phyloP scores from a whole-genome alignment of 2,329 filamentous ascomycete genomes.

The Leptographium radiaticola region DNA sequence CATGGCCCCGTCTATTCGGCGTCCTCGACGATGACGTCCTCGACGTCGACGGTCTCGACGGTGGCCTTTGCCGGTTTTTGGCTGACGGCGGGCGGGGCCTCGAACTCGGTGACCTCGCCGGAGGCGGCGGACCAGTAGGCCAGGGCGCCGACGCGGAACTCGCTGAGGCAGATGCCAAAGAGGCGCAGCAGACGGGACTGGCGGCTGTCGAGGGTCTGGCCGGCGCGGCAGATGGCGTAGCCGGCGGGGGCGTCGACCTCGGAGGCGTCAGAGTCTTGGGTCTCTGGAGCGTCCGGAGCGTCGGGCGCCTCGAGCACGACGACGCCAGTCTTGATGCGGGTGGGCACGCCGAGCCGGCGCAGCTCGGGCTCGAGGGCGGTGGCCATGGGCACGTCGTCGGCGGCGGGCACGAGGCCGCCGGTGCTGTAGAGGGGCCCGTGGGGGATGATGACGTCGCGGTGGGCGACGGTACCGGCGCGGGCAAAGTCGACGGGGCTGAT shows the following conservation, averaged over 20 bases:
- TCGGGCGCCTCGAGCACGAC: slow-evolving; percentile 48
- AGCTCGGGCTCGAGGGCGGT: slow-evolving; percentile 86
- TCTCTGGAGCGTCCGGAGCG: slow-evolving; percentile 6
- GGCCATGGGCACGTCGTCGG: slow-evolving; percentile 75
- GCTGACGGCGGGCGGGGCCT: slow-evolving; percentile 7
- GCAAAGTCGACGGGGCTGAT: slow-evolving; percentile 78
- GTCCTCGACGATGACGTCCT: slow-evolving; percentile 3
- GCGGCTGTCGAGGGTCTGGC: slow-evolving; percentile 72
- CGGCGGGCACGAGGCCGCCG: slow-evolving; percentile 64
- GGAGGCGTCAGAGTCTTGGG: slow-evolving; percentile 27
- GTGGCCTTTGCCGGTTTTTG: neutral
- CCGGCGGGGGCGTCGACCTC: slow-evolving; percentile 23
- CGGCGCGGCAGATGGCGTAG: slow-evolving; percentile 77
- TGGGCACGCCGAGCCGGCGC: slow-evolving; percentile 79
- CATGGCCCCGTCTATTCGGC: neutral
- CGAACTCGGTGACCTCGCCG: slow-evolving; percentile 45
- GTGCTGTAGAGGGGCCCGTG: slow-evolving; percentile 69
- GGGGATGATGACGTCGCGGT: slow-evolving; percentile 67
- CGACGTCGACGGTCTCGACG: neutral
- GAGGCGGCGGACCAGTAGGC: slow-evolving; percentile 57
- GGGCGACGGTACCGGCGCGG: slow-evolving; percentile 66
- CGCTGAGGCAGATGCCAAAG: slow-evolving; percentile 79
- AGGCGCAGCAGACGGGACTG: slow-evolving; percentile 91
- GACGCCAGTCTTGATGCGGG: slow-evolving; percentile 75
- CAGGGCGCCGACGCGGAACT: slow-evolving; percentile 72